Percentiles rank a stretch among this genome's conserved stretches.
Evolutionary conservation across 2,329 filamentous ascomycete species (phyloP).

Genomic region (Zalaria obscura): DNA sequence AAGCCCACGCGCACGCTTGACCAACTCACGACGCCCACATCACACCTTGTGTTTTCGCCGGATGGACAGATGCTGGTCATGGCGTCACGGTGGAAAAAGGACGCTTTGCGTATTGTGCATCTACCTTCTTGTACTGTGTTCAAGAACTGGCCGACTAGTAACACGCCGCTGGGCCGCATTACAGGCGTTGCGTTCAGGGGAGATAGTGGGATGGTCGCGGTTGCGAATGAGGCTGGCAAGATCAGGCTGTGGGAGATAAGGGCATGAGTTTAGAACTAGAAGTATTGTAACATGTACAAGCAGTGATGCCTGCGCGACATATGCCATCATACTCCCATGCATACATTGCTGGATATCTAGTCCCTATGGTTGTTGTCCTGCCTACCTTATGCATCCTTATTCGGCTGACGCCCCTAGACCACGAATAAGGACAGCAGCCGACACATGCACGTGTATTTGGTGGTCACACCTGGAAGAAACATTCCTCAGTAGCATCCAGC

Average conservation of each 20-base stretch:
- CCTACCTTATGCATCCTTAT: background rate
- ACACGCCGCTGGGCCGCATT: conserved; percentile 76
- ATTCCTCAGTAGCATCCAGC: too few relatives aligned
- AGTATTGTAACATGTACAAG: background rate
- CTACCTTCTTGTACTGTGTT: conserved; percentile 87
- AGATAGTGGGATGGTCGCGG: conserved; percentile 47
- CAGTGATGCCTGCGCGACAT: too few relatives aligned
- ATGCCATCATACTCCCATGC: background rate
- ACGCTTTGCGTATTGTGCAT: conserved; percentile 77
- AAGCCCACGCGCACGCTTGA: conserved; percentile 62
- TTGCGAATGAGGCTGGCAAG: conserved; percentile 80
- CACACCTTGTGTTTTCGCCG: conserved; percentile 64
- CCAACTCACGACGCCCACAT: conserved; percentile 77
- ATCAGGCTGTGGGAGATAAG: conserved; percentile 80
- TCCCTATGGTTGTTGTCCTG: background rate
- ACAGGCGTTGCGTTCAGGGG: conserved; percentile 38
- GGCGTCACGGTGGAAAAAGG: conserved; percentile 73
- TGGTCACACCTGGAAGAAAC: too few relatives aligned
- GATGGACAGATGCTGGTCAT: conserved; percentile 85
- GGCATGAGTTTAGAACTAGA: conserved; percentile 1
- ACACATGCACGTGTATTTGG: too few relatives aligned
- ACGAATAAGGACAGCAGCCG: too few relatives aligned
- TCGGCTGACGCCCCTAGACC: too few relatives aligned
- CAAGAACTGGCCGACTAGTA: conserved; percentile 88
- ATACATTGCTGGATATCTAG: background rate